phyloP scores from a whole-genome alignment of 2,329 filamentous ascomycete species.

The Calonectria pseudoturangicola region DNA sequence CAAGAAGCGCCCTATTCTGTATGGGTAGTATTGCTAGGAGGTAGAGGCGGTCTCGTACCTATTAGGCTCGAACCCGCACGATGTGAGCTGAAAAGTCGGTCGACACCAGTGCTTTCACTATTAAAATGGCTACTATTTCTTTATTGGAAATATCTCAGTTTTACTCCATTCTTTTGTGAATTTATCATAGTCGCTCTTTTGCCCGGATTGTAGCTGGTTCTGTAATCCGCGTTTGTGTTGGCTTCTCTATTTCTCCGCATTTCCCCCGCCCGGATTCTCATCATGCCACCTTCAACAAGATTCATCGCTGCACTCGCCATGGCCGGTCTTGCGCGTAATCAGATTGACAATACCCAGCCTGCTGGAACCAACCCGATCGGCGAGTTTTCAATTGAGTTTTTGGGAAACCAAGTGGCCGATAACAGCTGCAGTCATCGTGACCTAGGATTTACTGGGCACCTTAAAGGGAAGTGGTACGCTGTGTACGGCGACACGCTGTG shows the following conservation, averaged over 20 bases:
- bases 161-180: neutral
- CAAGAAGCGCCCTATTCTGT: neutral
- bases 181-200: neutral
- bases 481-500: conserved; percentile 60
- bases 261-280: neutral
- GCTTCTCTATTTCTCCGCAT: conserved; percentile 8
- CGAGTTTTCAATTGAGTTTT: conserved; percentile 52
- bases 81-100: neutral
- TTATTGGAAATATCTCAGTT: neutral
- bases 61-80: neutral
- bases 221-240: neutral
- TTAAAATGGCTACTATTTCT: neutral
- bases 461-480: conserved; percentile 62
- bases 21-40: neutral
- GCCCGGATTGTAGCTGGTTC: conserved; percentile 1
- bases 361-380: conserved; percentile 60
- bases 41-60: neutral
- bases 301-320: conserved; percentile 23
- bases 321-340: neutral
- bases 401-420: conserved; percentile 60
- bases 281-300: conserved; percentile 16
- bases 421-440: conserved; percentile 63
- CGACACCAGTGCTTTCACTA: neutral
- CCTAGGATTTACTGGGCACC: conserved; percentile 60
- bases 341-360: conserved; percentile 61